These are phyloP conservation scores for Ogataea wickerhamii DNA, from an alignment of 805 yeast species.

Conservation along the genomic window DNA sequence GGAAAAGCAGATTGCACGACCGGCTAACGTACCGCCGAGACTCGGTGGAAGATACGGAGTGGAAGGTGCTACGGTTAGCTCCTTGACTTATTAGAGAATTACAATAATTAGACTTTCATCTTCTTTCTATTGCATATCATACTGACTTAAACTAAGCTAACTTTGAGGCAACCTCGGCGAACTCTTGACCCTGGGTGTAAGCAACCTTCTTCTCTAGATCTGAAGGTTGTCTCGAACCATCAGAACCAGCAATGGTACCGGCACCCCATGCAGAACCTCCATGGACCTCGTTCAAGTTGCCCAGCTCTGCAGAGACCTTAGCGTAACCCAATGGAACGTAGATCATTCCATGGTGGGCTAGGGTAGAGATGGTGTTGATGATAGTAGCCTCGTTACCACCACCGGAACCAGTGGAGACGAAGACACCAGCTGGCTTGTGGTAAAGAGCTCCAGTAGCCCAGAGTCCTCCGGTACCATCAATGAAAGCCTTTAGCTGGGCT, in stretches of 20 bases:
- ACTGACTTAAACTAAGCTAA: slow-evolving; percentile 2
- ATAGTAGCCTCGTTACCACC: slow-evolving; percentile 82
- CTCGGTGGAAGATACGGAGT: slow-evolving; percentile 37
- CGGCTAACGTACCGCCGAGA: slow-evolving; percentile 70
- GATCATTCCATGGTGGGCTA: slow-evolving; percentile 78
- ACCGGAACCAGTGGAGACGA: slow-evolving; percentile 75
- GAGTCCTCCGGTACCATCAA: slow-evolving; percentile 75
- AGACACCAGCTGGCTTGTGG: slow-evolving; percentile 74
- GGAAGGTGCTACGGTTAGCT: slow-evolving; percentile 69
- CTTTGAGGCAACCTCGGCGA: slow-evolving; percentile 44
- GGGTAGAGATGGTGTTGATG: slow-evolving; percentile 58
- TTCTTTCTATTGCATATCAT: not conserved
- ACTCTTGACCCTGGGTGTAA: slow-evolving; percentile 63
- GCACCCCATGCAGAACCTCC: slow-evolving; percentile 91
- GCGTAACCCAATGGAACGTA: slow-evolving; percentile 78
- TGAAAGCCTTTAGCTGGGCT: slow-evolving; percentile 73
- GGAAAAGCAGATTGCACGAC: slow-evolving; percentile 86
- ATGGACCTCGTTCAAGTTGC: slow-evolving; percentile 61
- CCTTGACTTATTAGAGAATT: slow-evolving; percentile 40
- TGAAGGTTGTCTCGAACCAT: slow-evolving; percentile 70
- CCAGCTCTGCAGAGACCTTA: slow-evolving; percentile 50
- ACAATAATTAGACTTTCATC: not conserved
- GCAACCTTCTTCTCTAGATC: slow-evolving; percentile 64
- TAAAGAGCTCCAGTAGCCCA: slow-evolving; percentile 73
- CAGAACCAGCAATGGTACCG: slow-evolving; percentile 72